Conservation (phyloP, 2,329 filamentous ascomycete genomes). For the Sarocladium brachiariae region DNA sequence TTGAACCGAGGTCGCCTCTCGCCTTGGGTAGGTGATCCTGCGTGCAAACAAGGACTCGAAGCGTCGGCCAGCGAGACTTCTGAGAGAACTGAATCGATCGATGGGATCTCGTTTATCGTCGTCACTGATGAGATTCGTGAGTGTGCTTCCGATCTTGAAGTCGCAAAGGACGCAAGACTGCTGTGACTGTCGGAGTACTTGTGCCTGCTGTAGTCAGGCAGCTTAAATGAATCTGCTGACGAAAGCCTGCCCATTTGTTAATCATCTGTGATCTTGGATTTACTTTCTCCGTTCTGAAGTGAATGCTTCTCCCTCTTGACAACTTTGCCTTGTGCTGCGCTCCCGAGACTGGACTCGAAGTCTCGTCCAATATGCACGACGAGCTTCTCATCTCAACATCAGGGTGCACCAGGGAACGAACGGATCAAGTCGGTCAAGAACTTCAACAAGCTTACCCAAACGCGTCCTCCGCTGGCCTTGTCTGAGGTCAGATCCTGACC, state of each 20-base stretch:
- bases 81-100: conserved; percentile 21
- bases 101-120: conserved; percentile 37
- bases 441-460: neutral
- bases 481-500: neutral
- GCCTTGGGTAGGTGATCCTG: neutral
- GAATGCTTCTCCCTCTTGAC: too few species aligned
- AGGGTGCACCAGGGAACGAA: too few species aligned
- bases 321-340: too few species aligned
- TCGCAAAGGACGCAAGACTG: conserved; percentile 44
- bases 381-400: too few species aligned
- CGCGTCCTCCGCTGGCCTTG: neutral
- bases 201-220: conserved; percentile 17
- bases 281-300: too few species aligned
- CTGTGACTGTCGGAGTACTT: conserved; percentile 42
- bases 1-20: neutral
- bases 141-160: conserved; percentile 38
- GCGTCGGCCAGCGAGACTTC: conserved; percentile 4
- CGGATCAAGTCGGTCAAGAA: neutral
- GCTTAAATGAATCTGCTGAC: neutral
- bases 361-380: too few species aligned
- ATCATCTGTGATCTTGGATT: neutral
- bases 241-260: neutral
- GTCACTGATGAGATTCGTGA: conserved; percentile 49
- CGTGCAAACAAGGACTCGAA: neutral
- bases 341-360: too few species aligned